A percentile compares a stretch with the other conserved stretches of the same genome.
Evolutionary conservation across 495 filamentous ascomycete species (phyloP).

Genomic region (Penicillium nucicola): DNA sequence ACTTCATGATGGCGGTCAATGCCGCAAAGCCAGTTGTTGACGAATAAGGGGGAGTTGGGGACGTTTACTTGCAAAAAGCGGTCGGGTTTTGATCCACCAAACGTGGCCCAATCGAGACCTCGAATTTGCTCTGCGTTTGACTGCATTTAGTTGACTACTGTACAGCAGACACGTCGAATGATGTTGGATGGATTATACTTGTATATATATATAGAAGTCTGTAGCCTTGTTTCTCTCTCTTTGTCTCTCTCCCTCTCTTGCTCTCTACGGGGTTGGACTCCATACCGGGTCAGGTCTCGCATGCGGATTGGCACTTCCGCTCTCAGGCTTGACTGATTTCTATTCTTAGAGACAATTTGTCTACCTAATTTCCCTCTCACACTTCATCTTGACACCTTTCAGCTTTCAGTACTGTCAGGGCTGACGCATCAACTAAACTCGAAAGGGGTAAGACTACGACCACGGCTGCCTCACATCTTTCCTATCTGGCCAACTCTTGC

Average conservation of each 20-base stretch:
- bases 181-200: not conserved
- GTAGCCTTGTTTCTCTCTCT: not conserved
- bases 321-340: not conserved
- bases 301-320: not conserved
- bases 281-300: too few species aligned
- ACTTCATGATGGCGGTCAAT: constrained; percentile 40
- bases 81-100: constrained; percentile 13
- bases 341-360: not conserved
- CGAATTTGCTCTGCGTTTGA: too few species aligned
- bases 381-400: too few species aligned
- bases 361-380: not conserved
- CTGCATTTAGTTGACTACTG: too few species aligned
- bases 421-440: constrained; percentile 10
- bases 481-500: constrained; percentile 2
- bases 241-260: too few species aligned
- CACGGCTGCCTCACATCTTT: constrained; percentile 7
- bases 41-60: constrained; percentile 5
- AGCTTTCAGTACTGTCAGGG: not conserved
- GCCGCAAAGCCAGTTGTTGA: constrained; percentile 15
- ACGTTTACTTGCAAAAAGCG: constrained; percentile 14
- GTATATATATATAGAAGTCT: not conserved
- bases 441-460: constrained; percentile 18
- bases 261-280: too few species aligned
- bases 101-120: constrained; percentile 22
- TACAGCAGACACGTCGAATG: too few species aligned